These are phyloP conservation scores for Mortierella sp. DNA, from an alignment of 371 early-diverging fungal species.

Conservation along the genomic window DNA sequence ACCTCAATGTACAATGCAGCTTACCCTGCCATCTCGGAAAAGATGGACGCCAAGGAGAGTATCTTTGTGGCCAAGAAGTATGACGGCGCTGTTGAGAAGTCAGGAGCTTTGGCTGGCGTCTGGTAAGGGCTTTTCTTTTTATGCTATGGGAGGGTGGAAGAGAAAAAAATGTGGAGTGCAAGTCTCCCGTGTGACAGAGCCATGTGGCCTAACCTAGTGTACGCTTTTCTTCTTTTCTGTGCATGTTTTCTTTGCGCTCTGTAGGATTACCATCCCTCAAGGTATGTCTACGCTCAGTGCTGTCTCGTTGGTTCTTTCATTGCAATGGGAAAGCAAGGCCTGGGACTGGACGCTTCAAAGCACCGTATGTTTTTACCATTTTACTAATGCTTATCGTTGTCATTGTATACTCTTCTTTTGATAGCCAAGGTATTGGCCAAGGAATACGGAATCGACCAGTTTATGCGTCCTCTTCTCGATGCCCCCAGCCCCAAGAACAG, in stretches of 20 bases:
- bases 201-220: conserved; percentile 30
- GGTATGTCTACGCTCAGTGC: conserved; percentile 9
- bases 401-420: neutral
- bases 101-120: conserved; percentile 43
- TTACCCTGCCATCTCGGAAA: conserved; percentile 56
- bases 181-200: conserved; percentile 6
- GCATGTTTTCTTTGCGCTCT: neutral
- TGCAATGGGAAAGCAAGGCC: neutral
- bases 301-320: no score
- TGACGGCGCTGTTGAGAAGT: conserved; percentile 40
- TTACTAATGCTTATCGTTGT: neutral
- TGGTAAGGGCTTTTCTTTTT: conserved; percentile 28
- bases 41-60: conserved; percentile 53
- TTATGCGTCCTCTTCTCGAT: conserved; percentile 53
- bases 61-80: conserved; percentile 37
- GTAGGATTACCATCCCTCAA: conserved; percentile 51
- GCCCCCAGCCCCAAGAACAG: conserved; percentile 22
- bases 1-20: conserved; percentile 57
- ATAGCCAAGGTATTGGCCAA: conserved; percentile 49
- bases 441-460: conserved; percentile 50
- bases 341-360: neutral
- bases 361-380: neutral
- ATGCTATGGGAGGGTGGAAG: neutral
- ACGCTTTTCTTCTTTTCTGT: neutral
- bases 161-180: conserved; percentile 1